A percentile compares a stretch with the other conserved stretches of the same genome.
phyloP scores from a whole-genome alignment of 148 eudicot species.

The Nepenthes mirabilis region DNA sequence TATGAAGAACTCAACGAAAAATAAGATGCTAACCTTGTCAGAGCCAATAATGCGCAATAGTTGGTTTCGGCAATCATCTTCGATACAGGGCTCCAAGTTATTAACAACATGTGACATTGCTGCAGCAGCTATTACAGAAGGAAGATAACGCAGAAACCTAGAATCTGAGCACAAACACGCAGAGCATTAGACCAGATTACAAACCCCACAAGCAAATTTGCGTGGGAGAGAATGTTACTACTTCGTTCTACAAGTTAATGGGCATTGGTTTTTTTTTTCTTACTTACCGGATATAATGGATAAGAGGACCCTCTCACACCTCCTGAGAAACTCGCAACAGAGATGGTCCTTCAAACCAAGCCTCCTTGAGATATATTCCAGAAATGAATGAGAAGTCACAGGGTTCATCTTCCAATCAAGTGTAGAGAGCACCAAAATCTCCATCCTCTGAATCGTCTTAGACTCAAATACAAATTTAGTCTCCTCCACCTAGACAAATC shows the following conservation, averaged over 20 bases:
- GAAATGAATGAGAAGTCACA: conserved; percentile 59
- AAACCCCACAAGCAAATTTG: background rate
- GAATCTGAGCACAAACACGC: conserved; percentile 25
- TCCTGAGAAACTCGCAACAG: conserved; percentile 32
- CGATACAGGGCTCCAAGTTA: conserved; percentile 34
- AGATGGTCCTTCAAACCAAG: conserved; percentile 27
- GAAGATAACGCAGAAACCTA: conserved; percentile 39
- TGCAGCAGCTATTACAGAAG: conserved; percentile 59
- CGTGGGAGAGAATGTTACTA: background rate
- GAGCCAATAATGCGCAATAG: conserved; percentile 34
- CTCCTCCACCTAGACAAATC: conserved; percentile 37
- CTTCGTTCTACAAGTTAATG: too few relatives aligned
- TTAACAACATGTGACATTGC: conserved; percentile 45
- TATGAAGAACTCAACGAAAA: background rate
- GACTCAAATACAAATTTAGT: conserved; percentile 44
- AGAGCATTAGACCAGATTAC: background rate
- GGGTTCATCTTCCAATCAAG: conserved; percentile 72
- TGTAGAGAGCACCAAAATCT: conserved; percentile 49
- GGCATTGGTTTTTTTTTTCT: background rate
- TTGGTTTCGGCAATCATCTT: conserved; percentile 32
- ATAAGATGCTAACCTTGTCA: conserved; percentile 29
- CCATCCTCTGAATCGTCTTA: conserved; percentile 64
- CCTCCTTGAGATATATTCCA: conserved; percentile 50
- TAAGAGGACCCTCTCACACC: conserved; percentile 39
- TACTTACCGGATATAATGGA: conserved; percentile 36